A percentile compares a stretch with the other conserved stretches of the same genome.
These are phyloP conservation scores for Neurospora sublineolata DNA, from an alignment of 495 filamentous ascomycete genomes.

Conservation along the genomic window DNA sequence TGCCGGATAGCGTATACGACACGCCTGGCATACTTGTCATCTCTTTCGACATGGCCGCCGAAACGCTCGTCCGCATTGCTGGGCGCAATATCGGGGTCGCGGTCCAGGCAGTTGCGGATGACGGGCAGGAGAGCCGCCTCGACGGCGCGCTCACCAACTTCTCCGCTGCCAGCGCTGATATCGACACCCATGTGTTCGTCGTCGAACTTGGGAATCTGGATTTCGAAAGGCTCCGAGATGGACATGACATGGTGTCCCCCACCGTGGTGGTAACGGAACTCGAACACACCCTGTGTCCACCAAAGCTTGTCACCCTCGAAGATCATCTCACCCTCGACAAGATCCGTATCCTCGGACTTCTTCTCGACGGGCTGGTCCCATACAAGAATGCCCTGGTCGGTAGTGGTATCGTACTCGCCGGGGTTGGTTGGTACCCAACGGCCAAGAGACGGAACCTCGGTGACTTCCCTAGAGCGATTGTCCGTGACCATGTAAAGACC, in stretches of 20 bases:
- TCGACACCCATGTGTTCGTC: slow-evolving; percentile 34
- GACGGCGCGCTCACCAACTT: slow-evolving; percentile 36
- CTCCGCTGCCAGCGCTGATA: slow-evolving; percentile 38
- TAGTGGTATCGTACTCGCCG: slow-evolving; percentile 64
- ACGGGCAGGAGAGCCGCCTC: slow-evolving; percentile 70
- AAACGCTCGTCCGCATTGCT: slow-evolving; percentile 69
- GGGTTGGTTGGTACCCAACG: slow-evolving; percentile 77
- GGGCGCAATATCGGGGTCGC: slow-evolving; percentile 84
- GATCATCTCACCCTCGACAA: slow-evolving; percentile 64
- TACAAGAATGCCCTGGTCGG: slow-evolving; percentile 67
- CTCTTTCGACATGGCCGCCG: slow-evolving; percentile 67
- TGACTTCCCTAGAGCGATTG: slow-evolving; percentile 73
- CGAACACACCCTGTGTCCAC: slow-evolving; percentile 92
- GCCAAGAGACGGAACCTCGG: slow-evolving; percentile 73
- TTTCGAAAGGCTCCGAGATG: slow-evolving; percentile 86
- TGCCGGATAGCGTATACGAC: slow-evolving; percentile 90
- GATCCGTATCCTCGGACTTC: slow-evolving; percentile 39
- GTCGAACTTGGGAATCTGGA: slow-evolving; percentile 68
- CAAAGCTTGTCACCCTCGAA: slow-evolving; percentile 91
- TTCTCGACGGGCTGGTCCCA: slow-evolving; percentile 45
- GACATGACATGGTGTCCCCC: slow-evolving; percentile 94
- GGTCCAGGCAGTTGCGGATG: slow-evolving; percentile 82
- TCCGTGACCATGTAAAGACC: slow-evolving; percentile 91
- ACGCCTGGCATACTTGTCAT: slow-evolving; percentile 77
- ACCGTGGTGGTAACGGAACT: slow-evolving; percentile 94